Evolutionary conservation across 495 filamentous ascomycete species (phyloP).

Genomic region (Cercophora scortea): DNA sequence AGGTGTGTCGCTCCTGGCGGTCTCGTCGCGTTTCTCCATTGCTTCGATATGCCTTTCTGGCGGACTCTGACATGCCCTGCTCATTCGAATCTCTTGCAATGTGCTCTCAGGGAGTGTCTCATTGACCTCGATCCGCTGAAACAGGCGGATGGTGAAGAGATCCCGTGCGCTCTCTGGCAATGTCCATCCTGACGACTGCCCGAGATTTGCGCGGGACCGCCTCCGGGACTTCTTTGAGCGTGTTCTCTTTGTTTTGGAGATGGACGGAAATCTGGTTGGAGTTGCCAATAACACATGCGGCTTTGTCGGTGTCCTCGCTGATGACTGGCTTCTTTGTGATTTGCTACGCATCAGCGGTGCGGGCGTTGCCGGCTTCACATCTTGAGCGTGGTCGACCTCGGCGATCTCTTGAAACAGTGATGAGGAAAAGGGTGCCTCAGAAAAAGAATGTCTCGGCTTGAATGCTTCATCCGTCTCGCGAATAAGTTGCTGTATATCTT

Average conservation of each 20-base stretch:
- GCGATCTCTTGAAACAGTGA: constrained; percentile 1
- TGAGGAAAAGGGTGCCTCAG: constrained; percentile 20
- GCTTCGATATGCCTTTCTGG: constrained; percentile 9
- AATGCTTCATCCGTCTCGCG: constrained; percentile 39
- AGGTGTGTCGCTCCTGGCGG: constrained; percentile 15
- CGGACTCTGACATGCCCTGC: constrained; percentile 17
- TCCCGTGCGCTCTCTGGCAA: constrained; percentile 41
- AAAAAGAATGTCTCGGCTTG: constrained; percentile 23
- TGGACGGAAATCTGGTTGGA: constrained; percentile 15
- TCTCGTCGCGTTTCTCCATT: constrained; percentile 7
- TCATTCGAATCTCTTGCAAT: constrained; percentile 31
- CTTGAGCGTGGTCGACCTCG: neutral
- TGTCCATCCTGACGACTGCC: constrained; percentile 34
- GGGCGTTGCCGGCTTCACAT: constrained; percentile 1
- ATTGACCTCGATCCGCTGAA: constrained; percentile 40
- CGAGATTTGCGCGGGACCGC: constrained; percentile 20
- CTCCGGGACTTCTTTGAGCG: constrained; percentile 31
- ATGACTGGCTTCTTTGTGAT: constrained; percentile 21
- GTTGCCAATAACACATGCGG: constrained; percentile 7
- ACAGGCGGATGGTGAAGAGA: constrained; percentile 34
- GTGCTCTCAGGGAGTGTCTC: constrained; percentile 43
- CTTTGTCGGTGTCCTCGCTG: constrained; percentile 19
- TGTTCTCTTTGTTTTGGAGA: constrained; percentile 28
- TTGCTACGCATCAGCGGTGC: constrained; percentile 12
- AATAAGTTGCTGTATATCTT: constrained; percentile 35